Base-by-base conservation (phyloP, 139 green algal genomes). In the Monoraphidium neglectum region DNA sequence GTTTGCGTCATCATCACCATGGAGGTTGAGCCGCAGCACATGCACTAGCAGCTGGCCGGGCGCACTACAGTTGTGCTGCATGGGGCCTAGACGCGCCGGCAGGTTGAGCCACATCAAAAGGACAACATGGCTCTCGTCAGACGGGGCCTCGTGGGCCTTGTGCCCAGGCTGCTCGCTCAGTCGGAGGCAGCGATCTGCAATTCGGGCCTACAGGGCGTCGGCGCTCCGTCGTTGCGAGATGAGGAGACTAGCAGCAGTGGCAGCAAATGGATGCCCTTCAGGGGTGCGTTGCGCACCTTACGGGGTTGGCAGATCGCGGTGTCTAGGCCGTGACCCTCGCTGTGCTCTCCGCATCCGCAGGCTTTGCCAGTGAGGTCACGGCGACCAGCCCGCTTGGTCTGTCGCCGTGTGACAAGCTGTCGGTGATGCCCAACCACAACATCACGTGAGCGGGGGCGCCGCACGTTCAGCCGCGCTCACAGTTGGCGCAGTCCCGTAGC, bases 391-490 rank as follows among this genome's bases (percentile, higher is more conserved):
- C 75, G 49, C 36, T 43, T n/a, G 54, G 62, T 51, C 74, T 86
- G 38, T 79, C 84, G 0, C 72, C 80, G 0, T 74, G 64, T 21
- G 76, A 82, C 51, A 80, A 79, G 72, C 67, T 90, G 6, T 76
- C 70, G 26, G 59, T 86, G 77, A 54, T 57, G 0, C 86, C 86
- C 8, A 86, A 68, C 61, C 76, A 80, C 66, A 76, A 82, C 38
- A 90, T 90, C 74, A 77, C 68, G 82, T 90, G 73, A 72, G 84
- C 78, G 18, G 13, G 57, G 18, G n/a, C 18, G 18, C 18, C 51
- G 18, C 18, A 21, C 21, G 51, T 60, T 18, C 51, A 60, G 51
- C 57, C 13, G 18, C 65, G 38, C 26, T 35, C 33, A 38, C 65
- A n/a, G 26, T 1, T 3, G 33, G 4, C 30, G 36, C 35, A 3